Evolutionary conservation across 768 basidiomycete genomes (phyloP).

Genomic region (Xerocomus potaroensis): DNA sequence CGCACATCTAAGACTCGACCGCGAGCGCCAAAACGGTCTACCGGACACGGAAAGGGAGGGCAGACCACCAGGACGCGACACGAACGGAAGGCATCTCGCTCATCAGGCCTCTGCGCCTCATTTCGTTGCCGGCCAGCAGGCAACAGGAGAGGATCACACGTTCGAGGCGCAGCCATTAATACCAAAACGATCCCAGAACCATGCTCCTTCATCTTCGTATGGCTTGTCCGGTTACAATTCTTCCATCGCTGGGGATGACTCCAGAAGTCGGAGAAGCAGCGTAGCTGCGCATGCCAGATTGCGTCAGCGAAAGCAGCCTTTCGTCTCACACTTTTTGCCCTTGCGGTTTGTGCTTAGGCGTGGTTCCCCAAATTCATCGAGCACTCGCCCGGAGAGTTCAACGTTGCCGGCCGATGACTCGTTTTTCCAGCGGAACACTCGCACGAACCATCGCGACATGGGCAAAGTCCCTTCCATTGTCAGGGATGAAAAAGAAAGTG

Average conservation of each 20-base stretch:
- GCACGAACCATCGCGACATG: constrained; percentile 3
- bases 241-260: constrained; percentile 19
- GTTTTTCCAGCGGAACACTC: constrained; percentile 19
- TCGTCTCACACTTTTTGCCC: constrained; percentile 36
- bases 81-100: neutral
- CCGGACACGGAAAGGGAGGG: constrained; percentile 11
- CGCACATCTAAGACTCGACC: constrained; percentile 70
- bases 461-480: constrained; percentile 16
- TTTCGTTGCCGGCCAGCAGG: constrained; percentile 7
- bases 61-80: constrained; percentile 3
- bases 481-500: constrained; percentile 53
- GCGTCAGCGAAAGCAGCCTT: constrained; percentile 26
- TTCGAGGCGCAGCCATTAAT: constrained; percentile 30
- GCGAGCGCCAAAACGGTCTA: constrained; percentile 22
- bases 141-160: constrained; percentile 4
- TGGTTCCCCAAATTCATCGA: constrained; percentile 3
- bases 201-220: constrained; percentile 19
- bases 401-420: constrained; percentile 33
- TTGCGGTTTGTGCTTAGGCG: constrained; percentile 15
- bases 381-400: constrained; percentile 1
- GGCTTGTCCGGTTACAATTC: constrained; percentile 7
- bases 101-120: constrained; percentile 2
- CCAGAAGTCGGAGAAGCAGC: constrained; percentile 27
- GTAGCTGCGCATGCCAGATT: constrained; percentile 16
- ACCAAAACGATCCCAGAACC: constrained; percentile 22